Conservation (phyloP, 331 rosid species). For the Malus hybrid region DNA sequence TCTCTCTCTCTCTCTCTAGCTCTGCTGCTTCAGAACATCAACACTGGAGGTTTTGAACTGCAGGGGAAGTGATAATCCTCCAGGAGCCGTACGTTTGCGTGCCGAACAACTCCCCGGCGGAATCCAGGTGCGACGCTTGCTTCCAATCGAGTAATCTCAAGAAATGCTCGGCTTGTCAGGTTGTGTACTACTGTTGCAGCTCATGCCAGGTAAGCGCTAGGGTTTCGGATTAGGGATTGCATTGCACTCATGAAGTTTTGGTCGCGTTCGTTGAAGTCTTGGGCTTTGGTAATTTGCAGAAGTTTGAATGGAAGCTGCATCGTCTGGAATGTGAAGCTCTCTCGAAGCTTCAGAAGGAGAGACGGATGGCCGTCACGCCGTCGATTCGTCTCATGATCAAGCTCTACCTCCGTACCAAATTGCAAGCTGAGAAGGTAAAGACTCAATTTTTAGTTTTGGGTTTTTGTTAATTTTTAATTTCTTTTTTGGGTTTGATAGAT, state of each 20-base stretch:
- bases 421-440: slow-evolving; percentile 63
- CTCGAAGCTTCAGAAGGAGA: slow-evolving; percentile 46
- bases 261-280: not conserved
- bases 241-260: not conserved
- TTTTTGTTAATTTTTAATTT: no score
- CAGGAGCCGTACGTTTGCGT: slow-evolving; percentile 65
- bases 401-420: slow-evolving; percentile 61
- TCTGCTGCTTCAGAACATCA: not conserved
- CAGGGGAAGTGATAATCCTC: slow-evolving; percentile 70
- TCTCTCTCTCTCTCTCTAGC: not conserved
- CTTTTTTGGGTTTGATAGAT: not conserved
- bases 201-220: slow-evolving; percentile 54
- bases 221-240: not conserved
- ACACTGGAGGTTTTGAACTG: not conserved
- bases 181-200: slow-evolving; percentile 64
- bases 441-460: not conserved
- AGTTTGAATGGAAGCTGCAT: slow-evolving; percentile 82
- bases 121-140: slow-evolving; percentile 67
- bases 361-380: slow-evolving; percentile 63
- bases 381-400: slow-evolving; percentile 72
- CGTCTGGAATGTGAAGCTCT: slow-evolving; percentile 82
- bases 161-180: slow-evolving; percentile 73
- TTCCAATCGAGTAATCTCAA: slow-evolving; percentile 48
- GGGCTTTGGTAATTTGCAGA: slow-evolving; percentile 29
- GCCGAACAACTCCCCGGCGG: slow-evolving; percentile 48